These are phyloP conservation scores for Neospora caninum DNA, from an alignment of 169 alveolate genomes.

Conservation along the genomic window DNA sequence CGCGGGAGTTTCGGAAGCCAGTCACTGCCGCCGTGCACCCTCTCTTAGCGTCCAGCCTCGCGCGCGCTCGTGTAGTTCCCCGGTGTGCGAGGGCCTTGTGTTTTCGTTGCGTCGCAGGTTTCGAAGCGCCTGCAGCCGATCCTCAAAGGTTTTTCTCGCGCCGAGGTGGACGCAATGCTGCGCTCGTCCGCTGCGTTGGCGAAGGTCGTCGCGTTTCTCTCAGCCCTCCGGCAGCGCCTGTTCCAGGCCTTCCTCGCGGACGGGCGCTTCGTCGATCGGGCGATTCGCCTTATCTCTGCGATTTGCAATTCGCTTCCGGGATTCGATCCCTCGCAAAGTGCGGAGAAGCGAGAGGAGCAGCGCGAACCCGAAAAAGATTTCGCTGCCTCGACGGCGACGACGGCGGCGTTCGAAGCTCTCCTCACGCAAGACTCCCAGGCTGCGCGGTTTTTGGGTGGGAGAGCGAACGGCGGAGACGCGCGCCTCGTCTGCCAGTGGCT, in stretches of 20 bases:
- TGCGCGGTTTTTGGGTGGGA: not conserved
- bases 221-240: constrained; percentile 58
- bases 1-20: too few relatives aligned
- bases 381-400: not conserved
- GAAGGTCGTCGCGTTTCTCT: constrained; percentile 21
- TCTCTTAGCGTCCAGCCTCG: too few relatives aligned
- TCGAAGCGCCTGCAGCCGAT: not conserved
- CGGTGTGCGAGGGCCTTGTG: not conserved
- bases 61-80: too few relatives aligned
- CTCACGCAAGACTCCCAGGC: not conserved
- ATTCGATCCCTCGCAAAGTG: not conserved
- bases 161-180: constrained; percentile 38
- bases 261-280: constrained; percentile 43
- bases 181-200: constrained; percentile 32
- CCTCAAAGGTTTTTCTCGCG: constrained; percentile 39
- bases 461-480: not conserved
- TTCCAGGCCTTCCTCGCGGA: constrained; percentile 19
- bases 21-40: too few relatives aligned
- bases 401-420: not conserved
- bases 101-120: not conserved
- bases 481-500: not conserved
- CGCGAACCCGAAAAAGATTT: not conserved
- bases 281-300: constrained; percentile 31
- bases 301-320: not conserved
- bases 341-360: constrained; percentile 25